Percentiles rank a stretch among this genome's conserved stretches.
phyloP scores from a whole-genome alignment of 371 early-diverging fungal species.

The Coemansia sp. region DNA sequence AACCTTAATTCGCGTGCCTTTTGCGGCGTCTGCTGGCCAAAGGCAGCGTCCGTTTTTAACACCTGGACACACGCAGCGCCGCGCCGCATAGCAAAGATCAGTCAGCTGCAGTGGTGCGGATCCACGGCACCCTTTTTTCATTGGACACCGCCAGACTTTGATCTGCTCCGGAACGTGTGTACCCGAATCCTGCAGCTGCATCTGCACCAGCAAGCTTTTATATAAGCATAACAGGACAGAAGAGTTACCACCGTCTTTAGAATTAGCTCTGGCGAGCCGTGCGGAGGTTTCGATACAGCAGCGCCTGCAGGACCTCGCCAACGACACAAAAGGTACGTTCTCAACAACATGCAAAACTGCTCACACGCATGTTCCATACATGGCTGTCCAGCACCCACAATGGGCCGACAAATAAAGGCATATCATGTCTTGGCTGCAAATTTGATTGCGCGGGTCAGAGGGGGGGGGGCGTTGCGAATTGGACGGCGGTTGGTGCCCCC shows the following conservation, averaged over 20 bases:
- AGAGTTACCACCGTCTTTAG: not conserved
- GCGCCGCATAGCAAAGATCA: not conserved
- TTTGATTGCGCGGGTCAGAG: not conserved
- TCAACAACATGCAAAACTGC: not conserved
- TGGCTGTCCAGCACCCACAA: not conserved
- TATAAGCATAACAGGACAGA: not conserved
- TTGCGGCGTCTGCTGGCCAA: not conserved
- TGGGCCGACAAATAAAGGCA: constrained; percentile 5
- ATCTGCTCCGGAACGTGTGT: not conserved
- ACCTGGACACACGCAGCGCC: not conserved
- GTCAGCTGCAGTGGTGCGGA: not conserved
- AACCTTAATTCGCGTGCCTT: not conserved
- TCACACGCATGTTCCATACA: constrained; percentile 5
- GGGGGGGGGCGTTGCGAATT: not conserved
- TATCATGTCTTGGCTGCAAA: not conserved
- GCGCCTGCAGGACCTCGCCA: not conserved
- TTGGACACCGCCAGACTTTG: not conserved
- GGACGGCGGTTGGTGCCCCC: too few species aligned
- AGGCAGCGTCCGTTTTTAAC: not conserved
- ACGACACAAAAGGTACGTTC: constrained; percentile 1
- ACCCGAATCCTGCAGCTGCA: constrained; percentile 6
- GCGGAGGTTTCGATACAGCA: not conserved
- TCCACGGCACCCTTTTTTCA: not conserved
- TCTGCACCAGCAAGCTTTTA: not conserved
- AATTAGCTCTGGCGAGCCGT: not conserved